phyloP scores from a whole-genome alignment of 257 asterid species.

The Asclepias syriaca region DNA sequence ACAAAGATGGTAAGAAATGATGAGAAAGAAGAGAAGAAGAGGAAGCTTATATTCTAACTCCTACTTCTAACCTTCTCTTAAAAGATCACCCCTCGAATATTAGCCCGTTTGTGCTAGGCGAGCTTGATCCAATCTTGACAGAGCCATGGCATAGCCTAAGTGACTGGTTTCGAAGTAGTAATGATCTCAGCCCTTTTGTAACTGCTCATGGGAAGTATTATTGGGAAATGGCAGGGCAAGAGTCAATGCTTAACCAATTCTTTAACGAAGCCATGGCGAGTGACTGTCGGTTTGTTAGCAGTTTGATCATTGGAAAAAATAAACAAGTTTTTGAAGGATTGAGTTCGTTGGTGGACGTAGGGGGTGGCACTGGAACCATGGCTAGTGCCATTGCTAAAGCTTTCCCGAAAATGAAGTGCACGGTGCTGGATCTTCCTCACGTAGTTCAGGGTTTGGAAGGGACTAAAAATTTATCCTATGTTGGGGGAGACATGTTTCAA shows the following conservation, averaged over 20 bases:
- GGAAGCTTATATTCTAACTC: slow-evolving; percentile 7
- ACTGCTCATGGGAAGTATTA: slow-evolving; percentile 11
- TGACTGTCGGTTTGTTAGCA: slow-evolving; percentile 18
- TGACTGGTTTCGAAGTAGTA: slow-evolving; percentile 22
- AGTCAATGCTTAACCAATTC: slow-evolving; percentile 7
- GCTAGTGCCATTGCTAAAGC: slow-evolving; percentile 17
- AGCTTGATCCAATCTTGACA: slow-evolving; percentile 6
- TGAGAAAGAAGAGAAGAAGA: not conserved
- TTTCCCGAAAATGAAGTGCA: slow-evolving; percentile 16
- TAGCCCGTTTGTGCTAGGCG: not conserved
- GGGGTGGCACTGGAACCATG: not conserved
- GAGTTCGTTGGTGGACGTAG: not conserved
- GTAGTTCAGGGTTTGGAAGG: slow-evolving; percentile 11
- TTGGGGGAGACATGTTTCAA: slow-evolving; percentile 22
- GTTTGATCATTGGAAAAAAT: slow-evolving; percentile 15
- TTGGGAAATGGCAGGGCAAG: slow-evolving; percentile 15
- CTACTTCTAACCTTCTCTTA: slow-evolving; percentile 22
- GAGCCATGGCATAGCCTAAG: slow-evolving; percentile 19
- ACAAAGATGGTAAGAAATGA: not conserved
- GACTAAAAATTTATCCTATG: slow-evolving; percentile 5
- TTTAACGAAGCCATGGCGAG: slow-evolving; percentile 34
- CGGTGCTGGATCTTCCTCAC: not conserved
- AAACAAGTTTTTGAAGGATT: too few species aligned
- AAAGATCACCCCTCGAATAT: slow-evolving; percentile 11
- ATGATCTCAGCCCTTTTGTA: slow-evolving; percentile 12